Percentiles rank a stretch among this genome's conserved stretches.
Conservation (phyloP, 352 stramenopile genomes). For the Pilasporangium apinafurcum region DNA sequence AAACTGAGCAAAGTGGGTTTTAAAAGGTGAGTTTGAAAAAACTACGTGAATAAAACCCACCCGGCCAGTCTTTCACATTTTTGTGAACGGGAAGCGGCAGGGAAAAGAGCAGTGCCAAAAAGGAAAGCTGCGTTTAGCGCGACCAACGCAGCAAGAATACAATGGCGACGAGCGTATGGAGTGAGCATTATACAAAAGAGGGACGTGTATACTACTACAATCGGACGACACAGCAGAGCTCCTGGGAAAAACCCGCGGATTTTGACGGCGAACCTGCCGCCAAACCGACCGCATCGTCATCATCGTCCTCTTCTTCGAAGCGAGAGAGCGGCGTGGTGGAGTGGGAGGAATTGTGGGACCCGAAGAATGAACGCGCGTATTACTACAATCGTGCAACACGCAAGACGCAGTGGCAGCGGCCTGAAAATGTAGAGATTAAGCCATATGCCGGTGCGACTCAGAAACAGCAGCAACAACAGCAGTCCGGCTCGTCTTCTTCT, state of each 20-base stretch:
- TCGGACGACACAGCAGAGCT: conserved; percentile 79
- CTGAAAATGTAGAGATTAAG: conserved; percentile 72
- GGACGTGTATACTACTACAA: conserved; percentile 88
- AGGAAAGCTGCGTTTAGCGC: too few species aligned
- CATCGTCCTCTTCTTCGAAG: conserved; percentile 3
- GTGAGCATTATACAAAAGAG: conserved; percentile 83
- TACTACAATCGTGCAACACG: conserved; percentile 80
- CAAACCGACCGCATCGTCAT: background rate
- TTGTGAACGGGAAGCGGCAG: too few species aligned
- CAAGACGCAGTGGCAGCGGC: conserved; percentile 80
- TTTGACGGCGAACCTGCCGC: conserved; percentile 50
- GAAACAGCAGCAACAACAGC: conserved; percentile 8
- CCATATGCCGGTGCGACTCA: conserved; percentile 28
- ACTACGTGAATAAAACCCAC: too few species aligned
- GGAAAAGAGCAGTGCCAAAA: too few species aligned
- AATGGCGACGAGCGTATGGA: conserved; percentile 65
- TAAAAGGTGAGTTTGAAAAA: too few species aligned
- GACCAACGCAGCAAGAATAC: too few species aligned
- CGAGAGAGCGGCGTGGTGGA: conserved; percentile 16
- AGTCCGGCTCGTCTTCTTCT: too few species aligned
- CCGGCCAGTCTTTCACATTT: too few species aligned
- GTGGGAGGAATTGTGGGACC: conserved; percentile 85
- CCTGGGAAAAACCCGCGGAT: conserved; percentile 77
- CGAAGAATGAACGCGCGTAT: conserved; percentile 80
- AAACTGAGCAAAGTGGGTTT: too few species aligned